Evolutionary conservation across 768 basidiomycete species (phyloP).

Genomic region (Dioszegia aurantiaca): DNA sequence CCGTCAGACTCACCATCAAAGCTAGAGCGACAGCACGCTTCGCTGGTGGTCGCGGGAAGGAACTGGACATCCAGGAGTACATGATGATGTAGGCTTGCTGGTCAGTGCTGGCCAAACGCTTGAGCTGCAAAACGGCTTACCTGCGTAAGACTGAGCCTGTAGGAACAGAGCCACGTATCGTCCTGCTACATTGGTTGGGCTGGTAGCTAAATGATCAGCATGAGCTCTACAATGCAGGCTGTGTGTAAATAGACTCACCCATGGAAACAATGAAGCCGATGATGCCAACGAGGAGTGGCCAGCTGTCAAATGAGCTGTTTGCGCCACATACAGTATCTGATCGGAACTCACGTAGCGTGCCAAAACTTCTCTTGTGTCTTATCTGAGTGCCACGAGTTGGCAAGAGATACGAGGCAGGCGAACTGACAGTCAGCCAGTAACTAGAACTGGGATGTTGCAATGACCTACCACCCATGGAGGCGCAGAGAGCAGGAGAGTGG

Average conservation of each 20-base stretch:
- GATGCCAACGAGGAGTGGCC: constrained; percentile 60
- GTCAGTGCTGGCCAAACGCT: no score
- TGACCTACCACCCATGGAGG: constrained; percentile 58
- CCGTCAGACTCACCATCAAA: constrained; percentile 54
- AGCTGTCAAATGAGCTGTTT: neutral
- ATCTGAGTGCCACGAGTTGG: constrained; percentile 63
- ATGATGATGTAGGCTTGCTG: constrained; percentile 35
- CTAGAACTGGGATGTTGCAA: neutral
- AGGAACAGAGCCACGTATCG: constrained; percentile 50
- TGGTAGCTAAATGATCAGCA: constrained; percentile 4
- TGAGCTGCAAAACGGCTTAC: neutral
- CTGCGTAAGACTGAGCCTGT: constrained; percentile 62
- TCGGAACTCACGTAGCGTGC: constrained; percentile 54
- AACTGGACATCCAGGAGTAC: constrained; percentile 58
- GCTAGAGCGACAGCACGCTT: constrained; percentile 84
- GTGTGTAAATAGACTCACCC: constrained; percentile 32
- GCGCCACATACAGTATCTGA: neutral
- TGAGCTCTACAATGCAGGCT: no score
- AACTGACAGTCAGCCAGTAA: constrained; percentile 17
- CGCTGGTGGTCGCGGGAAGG: constrained; percentile 73
- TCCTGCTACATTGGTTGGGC: constrained; percentile 38
- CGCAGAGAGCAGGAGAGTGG: constrained; percentile 70
- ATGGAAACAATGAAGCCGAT: constrained; percentile 55
- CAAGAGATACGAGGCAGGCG: constrained; percentile 57
- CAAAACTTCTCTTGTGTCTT: constrained; percentile 66